phyloP scores from a whole-genome alignment of 1,284 basidiomycete genomes.

The Puccinia novopanici region DNA sequence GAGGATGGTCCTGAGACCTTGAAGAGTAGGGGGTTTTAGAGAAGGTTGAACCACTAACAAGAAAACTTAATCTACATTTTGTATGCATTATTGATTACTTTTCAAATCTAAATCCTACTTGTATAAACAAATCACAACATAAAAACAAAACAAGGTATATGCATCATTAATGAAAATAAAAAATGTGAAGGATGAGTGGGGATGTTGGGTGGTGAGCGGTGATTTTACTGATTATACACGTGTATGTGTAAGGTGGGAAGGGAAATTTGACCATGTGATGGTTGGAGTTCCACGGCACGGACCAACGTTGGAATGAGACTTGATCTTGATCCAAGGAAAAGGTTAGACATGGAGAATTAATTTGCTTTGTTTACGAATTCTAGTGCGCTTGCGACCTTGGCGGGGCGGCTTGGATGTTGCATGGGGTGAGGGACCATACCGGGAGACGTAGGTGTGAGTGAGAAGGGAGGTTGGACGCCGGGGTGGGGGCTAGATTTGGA shows the following conservation, averaged over 20 bases:
- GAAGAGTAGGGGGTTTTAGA: no score
- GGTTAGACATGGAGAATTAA: background rate
- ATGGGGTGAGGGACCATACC: no score
- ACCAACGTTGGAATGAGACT: background rate
- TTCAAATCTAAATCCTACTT: background rate
- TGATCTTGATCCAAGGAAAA: background rate
- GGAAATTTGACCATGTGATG: background rate
- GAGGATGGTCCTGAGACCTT: no score
- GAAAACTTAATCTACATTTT: no score
- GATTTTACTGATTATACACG: background rate
- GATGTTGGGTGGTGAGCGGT: background rate
- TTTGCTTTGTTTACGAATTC: no score
- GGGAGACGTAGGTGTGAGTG: background rate
- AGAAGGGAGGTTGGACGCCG: background rate
- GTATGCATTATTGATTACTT: background rate
- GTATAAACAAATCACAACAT: background rate
- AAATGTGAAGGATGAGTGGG: background rate
- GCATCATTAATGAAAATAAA: no score
- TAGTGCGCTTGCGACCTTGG: no score
- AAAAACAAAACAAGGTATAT: background rate
- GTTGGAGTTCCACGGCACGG: background rate
- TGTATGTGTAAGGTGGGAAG: background rate
- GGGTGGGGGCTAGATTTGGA: conserved; percentile 23
- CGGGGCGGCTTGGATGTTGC: no score
- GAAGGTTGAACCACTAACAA: background rate